Conservation (phyloP, 2,329 filamentous ascomycete species). For the Pseudomassariella vexata region DNA sequence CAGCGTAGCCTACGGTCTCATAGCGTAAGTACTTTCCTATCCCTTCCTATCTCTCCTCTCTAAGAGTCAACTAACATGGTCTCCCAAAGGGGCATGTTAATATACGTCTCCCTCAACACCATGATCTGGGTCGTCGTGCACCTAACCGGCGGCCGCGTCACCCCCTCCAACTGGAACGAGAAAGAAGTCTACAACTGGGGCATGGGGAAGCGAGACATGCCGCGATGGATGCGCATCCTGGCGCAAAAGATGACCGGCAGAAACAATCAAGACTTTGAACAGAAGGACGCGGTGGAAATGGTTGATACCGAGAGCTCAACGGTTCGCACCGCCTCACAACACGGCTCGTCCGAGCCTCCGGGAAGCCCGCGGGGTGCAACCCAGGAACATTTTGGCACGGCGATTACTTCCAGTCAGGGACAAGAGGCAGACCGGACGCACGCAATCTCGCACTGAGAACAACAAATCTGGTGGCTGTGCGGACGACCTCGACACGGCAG, state of each 20-base stretch:
- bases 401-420: no score
- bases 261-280: conserved; percentile 9
- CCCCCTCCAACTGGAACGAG: conserved; percentile 45
- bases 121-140: conserved; percentile 44
- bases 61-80: conserved; percentile 4
- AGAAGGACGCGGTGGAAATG: conserved; percentile 23
- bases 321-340: conserved; percentile 21
- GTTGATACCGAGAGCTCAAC: conserved; percentile 22
- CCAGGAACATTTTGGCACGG: no score
- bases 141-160: conserved; percentile 37
- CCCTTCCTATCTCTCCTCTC: not conserved
- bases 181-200: conserved; percentile 52
- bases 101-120: conserved; percentile 49
- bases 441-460: no score
- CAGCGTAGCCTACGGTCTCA: conserved; percentile 71
- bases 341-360: conserved; percentile 20
- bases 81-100: conserved; percentile 43
- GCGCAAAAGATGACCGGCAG: conserved; percentile 15
- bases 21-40: conserved; percentile 46
- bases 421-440: no score
- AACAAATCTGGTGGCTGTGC: no score
- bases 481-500: no score
- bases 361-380: no score
- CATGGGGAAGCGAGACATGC: conserved; percentile 47
- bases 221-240: conserved; percentile 47